Evolutionary conservation across 352 stramenopile species (phyloP).

Genomic region (Phytophthora sojae): DNA sequence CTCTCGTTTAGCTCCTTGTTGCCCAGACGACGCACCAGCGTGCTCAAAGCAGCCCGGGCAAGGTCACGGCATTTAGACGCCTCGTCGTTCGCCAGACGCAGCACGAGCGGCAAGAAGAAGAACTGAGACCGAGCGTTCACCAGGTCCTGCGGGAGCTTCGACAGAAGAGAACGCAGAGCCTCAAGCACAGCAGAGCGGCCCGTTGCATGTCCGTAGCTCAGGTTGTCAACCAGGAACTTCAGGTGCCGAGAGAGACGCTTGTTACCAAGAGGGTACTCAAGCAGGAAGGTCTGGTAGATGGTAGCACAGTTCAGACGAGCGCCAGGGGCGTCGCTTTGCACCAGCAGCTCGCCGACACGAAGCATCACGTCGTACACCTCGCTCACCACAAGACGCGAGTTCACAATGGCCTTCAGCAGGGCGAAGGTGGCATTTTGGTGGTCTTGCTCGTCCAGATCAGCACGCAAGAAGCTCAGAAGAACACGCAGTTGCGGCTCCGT

Average conservation of each 20-base stretch:
- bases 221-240: conserved; percentile 95
- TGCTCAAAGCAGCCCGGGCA: conserved; percentile 80
- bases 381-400: conserved; percentile 91
- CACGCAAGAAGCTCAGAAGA: conserved; percentile 93
- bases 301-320: conserved; percentile 83
- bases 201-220: conserved; percentile 96
- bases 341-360: conserved; percentile 93
- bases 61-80: conserved; percentile 88
- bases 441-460: conserved; percentile 93
- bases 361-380: conserved; percentile 98
- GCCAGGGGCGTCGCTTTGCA: conserved; percentile 92
- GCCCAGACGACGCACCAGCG: conserved; percentile 89
- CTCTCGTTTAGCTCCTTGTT: conserved; percentile 92
- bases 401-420: conserved; percentile 93
- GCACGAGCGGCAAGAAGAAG: conserved; percentile 96
- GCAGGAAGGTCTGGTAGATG: conserved; percentile 92
- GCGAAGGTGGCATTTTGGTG: conserved; percentile 96
- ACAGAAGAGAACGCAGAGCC: conserved; percentile 88
- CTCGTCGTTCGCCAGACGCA: conserved; percentile 97
- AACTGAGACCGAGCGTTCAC: conserved; percentile 94
- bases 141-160: conserved; percentile 92
- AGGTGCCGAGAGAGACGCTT: conserved; percentile 95
- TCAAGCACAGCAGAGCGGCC: conserved; percentile 93
- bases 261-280: conserved; percentile 95
- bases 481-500: conserved; percentile 83